Base-by-base conservation (phyloP, 78 protist species). In the Emiliania huxleyi region DNA sequence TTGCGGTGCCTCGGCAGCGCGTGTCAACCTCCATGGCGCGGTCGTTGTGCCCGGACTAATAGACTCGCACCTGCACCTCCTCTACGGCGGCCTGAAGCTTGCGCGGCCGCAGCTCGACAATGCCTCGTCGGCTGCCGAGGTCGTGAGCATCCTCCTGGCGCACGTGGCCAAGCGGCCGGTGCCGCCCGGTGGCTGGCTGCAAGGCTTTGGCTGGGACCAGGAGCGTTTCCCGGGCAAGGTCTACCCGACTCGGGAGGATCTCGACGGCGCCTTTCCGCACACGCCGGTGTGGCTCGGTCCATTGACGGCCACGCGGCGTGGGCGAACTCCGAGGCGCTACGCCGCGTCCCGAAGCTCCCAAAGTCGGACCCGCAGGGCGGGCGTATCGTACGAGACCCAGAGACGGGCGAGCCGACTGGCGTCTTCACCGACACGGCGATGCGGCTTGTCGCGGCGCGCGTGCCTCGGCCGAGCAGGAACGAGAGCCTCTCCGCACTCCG, bases 121-220 rank as follows among this genome's bases (percentile, higher is more conserved):
- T 15, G 35, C 40, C 18, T 12, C 19, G 23, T 84, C 38, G 0
- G 23, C 75, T 11, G 37, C 26, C 25, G 90, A 35, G 8, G 21
- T 48, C 29, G 90, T 23, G 43, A 0, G 0, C 23, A 4, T 26
- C 38, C 26, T 3, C 38, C 22, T 18, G 37, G 15, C 18, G 21
- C 5, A 21, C 19, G 90, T 3, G 90, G 18, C 43, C 40, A 4
- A 84, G 15, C 46, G 21, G 21, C 46, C 55, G 5, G 37, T 21
- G 19, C n/a, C 1, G 38, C 0, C 0, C 19, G 69, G 69, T 21
- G 62, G n/a, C 25, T 25, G 42, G 46, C 1, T 25, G 35, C 81
- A 35, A 2, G n/a, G 91, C 35, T 15, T 75, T 1, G 91, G 91
- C 43, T 87, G 91, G 91, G 91, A 87, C 75, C 91, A 87, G 75